Conservation (phyloP, 768 basidiomycete species). For the Mycena epipterygia region DNA sequence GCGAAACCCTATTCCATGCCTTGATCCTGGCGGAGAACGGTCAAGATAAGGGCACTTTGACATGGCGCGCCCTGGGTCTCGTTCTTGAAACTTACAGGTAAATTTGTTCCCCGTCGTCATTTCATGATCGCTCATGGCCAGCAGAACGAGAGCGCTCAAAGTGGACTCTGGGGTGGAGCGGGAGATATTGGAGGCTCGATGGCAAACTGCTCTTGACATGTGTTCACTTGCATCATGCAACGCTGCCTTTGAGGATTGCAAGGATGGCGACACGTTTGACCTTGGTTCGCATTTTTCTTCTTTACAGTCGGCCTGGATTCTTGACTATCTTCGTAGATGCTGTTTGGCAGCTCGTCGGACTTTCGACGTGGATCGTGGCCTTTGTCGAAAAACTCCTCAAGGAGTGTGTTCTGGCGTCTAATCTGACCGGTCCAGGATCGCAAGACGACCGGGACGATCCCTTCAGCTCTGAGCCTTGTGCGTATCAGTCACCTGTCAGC, state of each 20-base stretch:
- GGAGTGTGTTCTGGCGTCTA: conserved; percentile 55
- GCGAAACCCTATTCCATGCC: conserved; percentile 61
- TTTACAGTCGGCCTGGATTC: neutral
- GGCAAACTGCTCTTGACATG: conserved; percentile 75
- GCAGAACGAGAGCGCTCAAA: conserved; percentile 32
- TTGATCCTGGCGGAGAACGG: conserved; percentile 60
- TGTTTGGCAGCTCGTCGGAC: conserved; percentile 78
- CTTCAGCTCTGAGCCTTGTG: conserved; percentile 42
- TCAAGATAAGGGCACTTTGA: conserved; percentile 58
- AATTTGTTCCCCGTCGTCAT: conserved; percentile 52
- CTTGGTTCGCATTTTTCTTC: conserved; percentile 58
- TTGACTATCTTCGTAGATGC: conserved; percentile 60
- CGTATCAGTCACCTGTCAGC: neutral
- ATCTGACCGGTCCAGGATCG: conserved; percentile 24
- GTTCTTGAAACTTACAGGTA: conserved; percentile 67
- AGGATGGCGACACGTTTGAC: conserved; percentile 72
- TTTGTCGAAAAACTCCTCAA: conserved; percentile 76
- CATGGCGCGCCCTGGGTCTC: conserved; percentile 57
- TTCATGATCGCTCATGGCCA: neutral
- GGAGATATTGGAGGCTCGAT: conserved; percentile 60
- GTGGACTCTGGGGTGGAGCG: conserved; percentile 49
- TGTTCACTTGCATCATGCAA: conserved; percentile 73
- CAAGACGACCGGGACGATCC: conserved; percentile 42
- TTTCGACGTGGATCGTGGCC: conserved; percentile 72
- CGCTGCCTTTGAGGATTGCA: conserved; percentile 76